Evolutionary conservation across 192 early-diverging fungal species (phyloP).

Genomic region (Podila clonocystis): DNA sequence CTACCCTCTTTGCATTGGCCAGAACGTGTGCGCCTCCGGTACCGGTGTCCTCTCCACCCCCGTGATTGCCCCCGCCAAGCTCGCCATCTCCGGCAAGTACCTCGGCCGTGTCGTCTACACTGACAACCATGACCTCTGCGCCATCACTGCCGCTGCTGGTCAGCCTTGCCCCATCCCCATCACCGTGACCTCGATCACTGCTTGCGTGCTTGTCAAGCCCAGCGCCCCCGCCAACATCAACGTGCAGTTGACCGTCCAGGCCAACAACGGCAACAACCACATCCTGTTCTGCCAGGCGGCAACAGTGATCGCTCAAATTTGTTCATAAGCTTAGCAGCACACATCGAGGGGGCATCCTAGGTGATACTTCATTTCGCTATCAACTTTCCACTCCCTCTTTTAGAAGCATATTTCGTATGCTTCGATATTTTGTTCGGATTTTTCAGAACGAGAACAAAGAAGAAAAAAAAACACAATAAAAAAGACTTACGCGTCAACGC

Average conservation of each 20-base stretch:
- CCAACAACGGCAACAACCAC: background rate
- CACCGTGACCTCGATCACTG: background rate
- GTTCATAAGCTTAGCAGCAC: background rate
- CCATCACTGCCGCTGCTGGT: background rate
- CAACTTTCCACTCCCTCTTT: background rate
- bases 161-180: background rate
- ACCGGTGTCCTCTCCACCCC: slow-evolving; percentile 29
- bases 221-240: background rate
- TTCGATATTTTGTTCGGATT: too few species aligned
- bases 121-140: background rate
- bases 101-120: slow-evolving; percentile 10
- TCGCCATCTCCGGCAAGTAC: background rate
- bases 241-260: slow-evolving; percentile 4
- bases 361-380: background rate
- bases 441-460: too few species aligned
- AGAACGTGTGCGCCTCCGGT: slow-evolving; percentile 21
- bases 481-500: too few species aligned
- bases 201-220: slow-evolving; percentile 8
- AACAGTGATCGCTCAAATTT: background rate
- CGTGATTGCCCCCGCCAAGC: slow-evolving; percentile 7
- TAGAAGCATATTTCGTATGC: too few species aligned
- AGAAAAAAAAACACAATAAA: too few species aligned
- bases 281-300: background rate
- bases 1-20: slow-evolving; percentile 33
- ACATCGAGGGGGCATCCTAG: too few species aligned